Percentiles rank a stretch among this genome's conserved stretches.
These are phyloP conservation scores for Chimonanthus salicifolius DNA, from an alignment of 164 flowering plant genomes.

Conservation along the genomic window DNA sequence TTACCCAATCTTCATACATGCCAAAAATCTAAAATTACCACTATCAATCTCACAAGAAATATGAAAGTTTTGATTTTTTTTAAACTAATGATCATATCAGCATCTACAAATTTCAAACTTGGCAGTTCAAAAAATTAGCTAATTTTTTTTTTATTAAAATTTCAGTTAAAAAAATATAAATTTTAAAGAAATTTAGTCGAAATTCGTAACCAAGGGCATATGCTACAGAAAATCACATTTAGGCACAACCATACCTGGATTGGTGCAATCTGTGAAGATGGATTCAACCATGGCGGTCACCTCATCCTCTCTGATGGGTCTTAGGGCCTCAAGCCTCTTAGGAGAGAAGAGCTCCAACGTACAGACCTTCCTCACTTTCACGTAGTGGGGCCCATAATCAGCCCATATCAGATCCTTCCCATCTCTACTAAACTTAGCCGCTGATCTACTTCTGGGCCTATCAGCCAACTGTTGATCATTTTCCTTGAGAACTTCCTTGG, in stretches of 20 bases:
- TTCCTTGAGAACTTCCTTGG: slow-evolving; percentile 49
- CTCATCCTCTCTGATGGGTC: slow-evolving; percentile 62
- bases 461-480: slow-evolving; percentile 49
- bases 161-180: too few species aligned
- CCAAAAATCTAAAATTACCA: too few species aligned
- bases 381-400: slow-evolving; percentile 57
- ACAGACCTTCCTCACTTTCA: slow-evolving; percentile 50
- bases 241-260: slow-evolving; percentile 26
- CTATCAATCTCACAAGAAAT: too few species aligned
- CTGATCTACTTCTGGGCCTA: slow-evolving; percentile 35
- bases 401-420: slow-evolving; percentile 60
- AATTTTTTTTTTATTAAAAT: too few species aligned
- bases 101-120: too few species aligned
- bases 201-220: too few species aligned
- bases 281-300: slow-evolving; percentile 59
- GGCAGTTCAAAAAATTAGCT: too few species aligned
- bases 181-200: too few species aligned
- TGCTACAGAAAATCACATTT: too few species aligned
- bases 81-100: too few species aligned
- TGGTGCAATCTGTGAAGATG: slow-evolving; percentile 32
- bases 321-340: slow-evolving; percentile 35
- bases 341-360: slow-evolving; percentile 17
- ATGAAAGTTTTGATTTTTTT: too few species aligned
- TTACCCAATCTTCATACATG: too few species aligned
- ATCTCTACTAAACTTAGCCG: slow-evolving; percentile 40